Conservation (phyloP, 108 stramenopile genomes). For the Nitzschia inconspicua region DNA sequence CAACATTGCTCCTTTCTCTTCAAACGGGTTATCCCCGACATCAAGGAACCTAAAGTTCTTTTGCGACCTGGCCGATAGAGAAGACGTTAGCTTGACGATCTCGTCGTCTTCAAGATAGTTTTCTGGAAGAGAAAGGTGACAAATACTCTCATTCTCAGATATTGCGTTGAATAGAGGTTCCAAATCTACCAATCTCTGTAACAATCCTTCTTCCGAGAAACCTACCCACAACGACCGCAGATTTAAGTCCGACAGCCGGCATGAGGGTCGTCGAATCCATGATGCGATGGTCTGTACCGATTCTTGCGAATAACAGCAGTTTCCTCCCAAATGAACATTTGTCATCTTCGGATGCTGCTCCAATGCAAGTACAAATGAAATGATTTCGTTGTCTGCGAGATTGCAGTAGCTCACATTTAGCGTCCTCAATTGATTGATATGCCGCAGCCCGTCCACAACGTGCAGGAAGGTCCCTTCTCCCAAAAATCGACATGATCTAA, state of each 20-base stretch:
- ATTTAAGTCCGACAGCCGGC: conserved; percentile 11
- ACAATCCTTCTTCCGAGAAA: conserved; percentile 24
- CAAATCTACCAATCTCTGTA: conserved; percentile 16
- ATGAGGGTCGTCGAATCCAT: conserved; percentile 1
- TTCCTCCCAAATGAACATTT: conserved; percentile 15
- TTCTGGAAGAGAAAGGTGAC: conserved; percentile 6
- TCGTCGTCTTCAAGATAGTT: conserved; percentile 13
- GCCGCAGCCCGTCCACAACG: neutral
- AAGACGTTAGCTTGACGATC: neutral
- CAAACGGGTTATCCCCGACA: conserved; percentile 23
- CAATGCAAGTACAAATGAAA: conserved; percentile 1
- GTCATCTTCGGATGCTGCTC: neutral
- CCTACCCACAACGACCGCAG: conserved; percentile 17
- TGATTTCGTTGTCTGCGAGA: conserved; percentile 14
- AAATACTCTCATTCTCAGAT: neutral
- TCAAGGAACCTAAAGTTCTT: neutral
- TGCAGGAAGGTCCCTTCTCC: conserved; percentile 9
- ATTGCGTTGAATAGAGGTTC: conserved; percentile 1
- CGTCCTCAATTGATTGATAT: conserved; percentile 1
- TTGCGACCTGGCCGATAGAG: neutral
- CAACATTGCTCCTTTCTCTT: conserved; percentile 7
- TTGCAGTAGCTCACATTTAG: conserved; percentile 21
- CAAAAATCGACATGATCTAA: conserved; percentile 18
- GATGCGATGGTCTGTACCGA: conserved; percentile 1
- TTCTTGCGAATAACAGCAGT: conserved; percentile 4